These are phyloP conservation scores for Suhomyces coccinellae DNA, from an alignment of 1,139 yeast species.

Conservation along the genomic window DNA sequence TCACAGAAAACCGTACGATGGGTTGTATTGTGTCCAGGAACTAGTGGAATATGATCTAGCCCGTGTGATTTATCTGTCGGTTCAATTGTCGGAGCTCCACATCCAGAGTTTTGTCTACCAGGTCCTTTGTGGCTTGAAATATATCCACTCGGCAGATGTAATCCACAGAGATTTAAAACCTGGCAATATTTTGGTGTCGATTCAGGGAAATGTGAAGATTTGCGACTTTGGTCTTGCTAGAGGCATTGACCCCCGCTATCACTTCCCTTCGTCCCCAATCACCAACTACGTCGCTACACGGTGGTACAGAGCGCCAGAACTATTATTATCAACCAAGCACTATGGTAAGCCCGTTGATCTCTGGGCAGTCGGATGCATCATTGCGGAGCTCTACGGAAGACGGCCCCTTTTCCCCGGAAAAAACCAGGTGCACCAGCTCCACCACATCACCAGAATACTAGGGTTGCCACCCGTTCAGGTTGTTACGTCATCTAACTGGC, in stretches of 20 bases:
- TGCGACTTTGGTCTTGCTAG: constrained; percentile 91
- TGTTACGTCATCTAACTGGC: not conserved
- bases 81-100: constrained; percentile 81
- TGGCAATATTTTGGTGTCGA: constrained; percentile 74
- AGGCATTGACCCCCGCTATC: constrained; percentile 45
- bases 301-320: constrained; percentile 95
- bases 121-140: constrained; percentile 74
- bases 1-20: constrained; percentile 67
- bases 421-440: constrained; percentile 62
- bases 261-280: constrained; percentile 40
- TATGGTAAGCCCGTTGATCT: constrained; percentile 64
- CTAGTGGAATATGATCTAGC: constrained; percentile 79
- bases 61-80: constrained; percentile 71
- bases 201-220: constrained; percentile 69
- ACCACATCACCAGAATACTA: constrained; percentile 59
- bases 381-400: constrained; percentile 72
- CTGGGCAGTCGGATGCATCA: constrained; percentile 84
- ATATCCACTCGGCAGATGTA: constrained; percentile 82
- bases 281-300: constrained; percentile 93
- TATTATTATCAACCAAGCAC: constrained; percentile 61
- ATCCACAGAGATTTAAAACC: constrained; percentile 87
- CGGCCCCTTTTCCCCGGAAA: constrained; percentile 72
- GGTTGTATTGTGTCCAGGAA: constrained; percentile 81
- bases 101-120: constrained; percentile 76
- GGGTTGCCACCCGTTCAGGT: constrained; percentile 54